phyloP scores from a whole-genome alignment of 225 moss, liverwort and hornwort genomes.

The Climacium dendroides region DNA sequence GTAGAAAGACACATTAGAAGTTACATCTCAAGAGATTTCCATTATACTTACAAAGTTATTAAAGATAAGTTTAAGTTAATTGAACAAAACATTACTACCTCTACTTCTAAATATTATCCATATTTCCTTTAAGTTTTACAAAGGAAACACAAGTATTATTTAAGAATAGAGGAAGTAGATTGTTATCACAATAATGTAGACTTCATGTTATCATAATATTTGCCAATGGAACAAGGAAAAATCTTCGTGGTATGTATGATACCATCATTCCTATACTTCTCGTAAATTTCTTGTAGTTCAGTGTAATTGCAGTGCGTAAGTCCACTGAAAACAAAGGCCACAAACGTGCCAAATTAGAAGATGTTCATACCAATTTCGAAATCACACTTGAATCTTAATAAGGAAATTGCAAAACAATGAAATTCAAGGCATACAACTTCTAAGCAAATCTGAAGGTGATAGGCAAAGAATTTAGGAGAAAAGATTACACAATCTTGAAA shows the following conservation, averaged over 20 bases:
- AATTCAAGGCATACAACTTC: background rate
- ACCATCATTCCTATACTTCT: slow-evolving; percentile 21
- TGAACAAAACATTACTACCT: no score
- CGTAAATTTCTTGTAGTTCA: slow-evolving; percentile 15
- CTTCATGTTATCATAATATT: background rate
- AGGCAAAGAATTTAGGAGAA: background rate
- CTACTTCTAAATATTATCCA: no score
- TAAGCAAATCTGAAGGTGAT: background rate
- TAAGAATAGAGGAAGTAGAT: no score
- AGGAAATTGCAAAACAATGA: background rate
- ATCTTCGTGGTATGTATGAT: background rate
- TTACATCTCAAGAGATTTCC: background rate
- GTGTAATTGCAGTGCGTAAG: slow-evolving; percentile 25
- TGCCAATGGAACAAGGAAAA: no score
- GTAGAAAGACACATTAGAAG: background rate
- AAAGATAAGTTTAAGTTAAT: no score
- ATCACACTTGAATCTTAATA: background rate
- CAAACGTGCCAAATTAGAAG: background rate
- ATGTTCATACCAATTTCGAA: background rate
- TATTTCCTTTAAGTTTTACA: no score
- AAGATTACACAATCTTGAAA: background rate
- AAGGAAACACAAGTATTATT: no score
- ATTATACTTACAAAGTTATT: no score
- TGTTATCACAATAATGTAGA: background rate
- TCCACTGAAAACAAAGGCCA: background rate